Conservation (phyloP, 495 filamentous ascomycete species). For the Penicillium steckii region DNA sequence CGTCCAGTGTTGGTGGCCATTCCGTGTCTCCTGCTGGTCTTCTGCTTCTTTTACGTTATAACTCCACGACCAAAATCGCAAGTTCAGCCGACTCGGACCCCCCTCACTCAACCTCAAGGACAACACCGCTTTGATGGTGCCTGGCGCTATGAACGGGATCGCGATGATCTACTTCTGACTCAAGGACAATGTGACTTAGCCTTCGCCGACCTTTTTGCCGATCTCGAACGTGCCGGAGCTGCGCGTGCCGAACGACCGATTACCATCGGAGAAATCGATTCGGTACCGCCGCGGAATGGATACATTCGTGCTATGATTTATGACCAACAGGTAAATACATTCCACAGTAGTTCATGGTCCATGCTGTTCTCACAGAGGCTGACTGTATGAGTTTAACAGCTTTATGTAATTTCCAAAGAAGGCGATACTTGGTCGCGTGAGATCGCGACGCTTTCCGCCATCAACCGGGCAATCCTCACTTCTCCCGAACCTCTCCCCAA, state of each 20-base stretch:
- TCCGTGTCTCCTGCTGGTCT: neutral
- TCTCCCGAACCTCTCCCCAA: slow-evolving; percentile 50
- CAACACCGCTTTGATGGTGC: slow-evolving; percentile 13
- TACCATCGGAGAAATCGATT: slow-evolving; percentile 28
- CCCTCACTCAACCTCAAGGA: slow-evolving; percentile 1
- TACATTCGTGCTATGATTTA: slow-evolving; percentile 34
- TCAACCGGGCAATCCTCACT: slow-evolving; percentile 21
- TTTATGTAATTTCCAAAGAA: slow-evolving; percentile 26
- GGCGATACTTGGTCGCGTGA: slow-evolving; percentile 25
- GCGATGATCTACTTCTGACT: slow-evolving; percentile 23
- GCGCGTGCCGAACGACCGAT: slow-evolving; percentile 20
- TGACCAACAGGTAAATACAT: slow-evolving; percentile 29
- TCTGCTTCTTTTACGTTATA: neutral
- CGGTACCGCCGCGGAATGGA: slow-evolving; percentile 19
- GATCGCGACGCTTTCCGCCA: slow-evolving; percentile 25
- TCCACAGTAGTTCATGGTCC: too few relatives aligned
- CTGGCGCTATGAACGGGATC: slow-evolving; percentile 19
- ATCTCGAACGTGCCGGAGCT: slow-evolving; percentile 29
- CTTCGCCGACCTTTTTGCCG: slow-evolving; percentile 34
- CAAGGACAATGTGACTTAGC: slow-evolving; percentile 27
- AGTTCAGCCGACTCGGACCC: neutral
- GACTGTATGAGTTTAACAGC: slow-evolving; percentile 10
- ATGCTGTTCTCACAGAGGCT: neutral
- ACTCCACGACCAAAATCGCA: neutral
- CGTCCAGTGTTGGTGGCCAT: neutral